Conservation (phyloP, 1,284 basidiomycete genomes). For the Termitomyces sp. region DNA sequence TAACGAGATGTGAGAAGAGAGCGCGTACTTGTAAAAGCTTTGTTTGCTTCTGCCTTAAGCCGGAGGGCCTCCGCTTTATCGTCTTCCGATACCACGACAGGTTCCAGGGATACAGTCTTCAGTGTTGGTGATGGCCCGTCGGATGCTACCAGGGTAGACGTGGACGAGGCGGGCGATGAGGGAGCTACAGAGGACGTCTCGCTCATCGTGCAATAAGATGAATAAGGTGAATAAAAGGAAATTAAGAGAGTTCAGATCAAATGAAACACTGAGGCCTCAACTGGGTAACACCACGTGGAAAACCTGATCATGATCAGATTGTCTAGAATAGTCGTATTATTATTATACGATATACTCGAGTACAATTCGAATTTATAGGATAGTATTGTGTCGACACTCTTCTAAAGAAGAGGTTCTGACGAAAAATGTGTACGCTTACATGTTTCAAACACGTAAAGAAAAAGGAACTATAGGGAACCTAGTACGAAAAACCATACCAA, state of each 20-base stretch:
- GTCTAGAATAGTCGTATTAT: not conserved
- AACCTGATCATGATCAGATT: conserved; percentile 10
- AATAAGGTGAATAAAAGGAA: not conserved
- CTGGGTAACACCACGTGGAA: conserved; percentile 1
- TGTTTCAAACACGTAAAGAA: conserved; percentile 11
- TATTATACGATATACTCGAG: not conserved
- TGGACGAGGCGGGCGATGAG: conserved; percentile 35
- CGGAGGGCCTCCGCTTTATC: conserved; percentile 63
- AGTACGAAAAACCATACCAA: conserved; percentile 5
- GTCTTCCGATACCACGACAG: conserved; percentile 52
- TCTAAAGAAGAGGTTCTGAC: not conserved
- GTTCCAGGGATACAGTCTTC: conserved; percentile 43
- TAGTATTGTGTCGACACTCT: not conserved
- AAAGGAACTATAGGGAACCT: not conserved
- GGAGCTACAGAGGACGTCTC: conserved; percentile 33
- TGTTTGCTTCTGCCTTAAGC: conserved; percentile 83
- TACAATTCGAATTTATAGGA: not conserved
- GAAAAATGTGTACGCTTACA: conserved; percentile 4
- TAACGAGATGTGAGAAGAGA: not conserved
- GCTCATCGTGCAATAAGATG: conserved; percentile 37
- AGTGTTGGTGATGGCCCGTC: conserved; percentile 51
- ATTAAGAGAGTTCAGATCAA: not conserved
- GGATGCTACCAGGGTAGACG: conserved; percentile 49
- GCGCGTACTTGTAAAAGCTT: conserved; percentile 69
- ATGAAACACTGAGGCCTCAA: not conserved